phyloP scores from a whole-genome alignment of 108 stramenopile species.

The Pseudonitzschia pungens region DNA sequence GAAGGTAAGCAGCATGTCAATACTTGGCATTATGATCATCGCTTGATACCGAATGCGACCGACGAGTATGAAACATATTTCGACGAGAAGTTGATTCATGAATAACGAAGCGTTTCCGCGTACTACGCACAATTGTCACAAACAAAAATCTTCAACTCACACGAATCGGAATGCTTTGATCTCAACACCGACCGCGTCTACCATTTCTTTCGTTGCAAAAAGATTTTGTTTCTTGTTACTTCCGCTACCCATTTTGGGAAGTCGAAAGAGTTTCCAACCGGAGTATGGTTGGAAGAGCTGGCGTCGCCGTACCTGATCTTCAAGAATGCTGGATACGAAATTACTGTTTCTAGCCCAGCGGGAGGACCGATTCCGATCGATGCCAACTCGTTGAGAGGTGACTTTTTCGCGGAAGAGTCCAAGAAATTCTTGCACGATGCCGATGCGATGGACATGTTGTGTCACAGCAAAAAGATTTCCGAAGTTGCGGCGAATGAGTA shows the following conservation, averaged over 20 bases:
- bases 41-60: too few species aligned
- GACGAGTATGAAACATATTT: too few species aligned
- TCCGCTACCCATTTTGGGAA: constrained; percentile 23
- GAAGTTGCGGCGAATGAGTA: constrained; percentile 44
- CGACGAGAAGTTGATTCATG: too few species aligned
- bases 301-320: constrained; percentile 78
- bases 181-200: too few species aligned
- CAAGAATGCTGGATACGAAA: constrained; percentile 60
- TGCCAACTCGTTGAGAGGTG: constrained; percentile 38
- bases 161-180: too few species aligned
- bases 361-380: constrained; percentile 82
- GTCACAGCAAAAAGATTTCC: constrained; percentile 52
- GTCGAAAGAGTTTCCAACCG: constrained; percentile 39
- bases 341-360: constrained; percentile 51
- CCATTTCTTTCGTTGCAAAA: not conserved
- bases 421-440: constrained; percentile 81
- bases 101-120: too few species aligned
- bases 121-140: too few species aligned
- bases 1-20: too few species aligned
- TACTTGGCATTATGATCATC: too few species aligned
- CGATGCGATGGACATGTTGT: constrained; percentile 53
- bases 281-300: constrained; percentile 81
- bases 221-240: constrained; percentile 29
- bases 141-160: too few species aligned
- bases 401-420: constrained; percentile 54